Percentiles rank a stretch among this genome's conserved stretches.
phyloP scores from a whole-genome alignment of 768 basidiomycete genomes.

The Russula dissimulans region DNA sequence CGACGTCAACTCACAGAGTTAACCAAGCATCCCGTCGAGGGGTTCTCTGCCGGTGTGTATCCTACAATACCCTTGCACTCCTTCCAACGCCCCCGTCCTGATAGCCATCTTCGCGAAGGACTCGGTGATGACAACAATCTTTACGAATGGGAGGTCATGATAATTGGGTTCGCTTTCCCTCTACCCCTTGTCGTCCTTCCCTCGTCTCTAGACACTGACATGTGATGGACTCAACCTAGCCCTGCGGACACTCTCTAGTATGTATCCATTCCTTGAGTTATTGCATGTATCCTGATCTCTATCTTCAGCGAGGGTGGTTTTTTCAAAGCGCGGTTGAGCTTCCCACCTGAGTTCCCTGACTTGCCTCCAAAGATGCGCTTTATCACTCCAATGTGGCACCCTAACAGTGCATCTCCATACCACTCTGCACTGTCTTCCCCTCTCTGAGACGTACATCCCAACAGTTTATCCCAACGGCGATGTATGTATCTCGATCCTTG shows the following conservation, averaged over 20 bases:
- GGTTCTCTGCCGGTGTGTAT: constrained; percentile 82
- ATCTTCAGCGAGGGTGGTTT: constrained; percentile 85
- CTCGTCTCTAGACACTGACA: constrained; percentile 3
- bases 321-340: constrained; percentile 82
- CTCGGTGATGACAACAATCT: constrained; percentile 92
- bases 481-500: constrained; percentile 95
- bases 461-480: constrained; percentile 86
- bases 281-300: constrained; percentile 15
- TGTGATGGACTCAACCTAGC: constrained; percentile 35
- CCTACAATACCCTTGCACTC: constrained; percentile 24
- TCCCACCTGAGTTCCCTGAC: constrained; percentile 86
- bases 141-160: constrained; percentile 93
- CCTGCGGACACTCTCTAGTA: constrained; percentile 92
- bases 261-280: constrained; percentile 22
- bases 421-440: not conserved
- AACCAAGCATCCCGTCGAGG: constrained; percentile 88
- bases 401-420: constrained; percentile 63
- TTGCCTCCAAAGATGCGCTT: constrained; percentile 95
- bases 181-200: not conserved
- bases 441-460: not conserved
- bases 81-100: constrained; percentile 21
- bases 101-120: constrained; percentile 40
- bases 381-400: constrained; percentile 94
- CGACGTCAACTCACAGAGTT: constrained; percentile 77
- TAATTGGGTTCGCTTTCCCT: constrained; percentile 65